Conservation (phyloP, 78 protist species). For the Speleostelium caveatum region DNA sequence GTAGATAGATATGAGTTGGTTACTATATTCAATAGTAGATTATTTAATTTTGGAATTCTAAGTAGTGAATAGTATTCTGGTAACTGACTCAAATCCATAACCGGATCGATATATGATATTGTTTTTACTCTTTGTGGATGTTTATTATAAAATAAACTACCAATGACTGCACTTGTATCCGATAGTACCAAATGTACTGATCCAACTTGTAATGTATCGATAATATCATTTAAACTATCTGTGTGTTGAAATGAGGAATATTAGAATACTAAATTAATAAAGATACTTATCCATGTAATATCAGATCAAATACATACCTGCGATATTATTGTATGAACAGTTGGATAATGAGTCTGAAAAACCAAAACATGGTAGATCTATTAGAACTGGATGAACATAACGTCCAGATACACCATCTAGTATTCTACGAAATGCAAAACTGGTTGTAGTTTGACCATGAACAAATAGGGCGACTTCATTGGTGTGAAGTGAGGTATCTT, state of each 20-base stretch:
- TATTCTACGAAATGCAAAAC: constrained; percentile 12
- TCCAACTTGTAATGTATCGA: constrained; percentile 20
- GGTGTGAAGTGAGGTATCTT: background rate
- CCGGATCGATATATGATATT: constrained; percentile 22
- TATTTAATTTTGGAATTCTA: constrained; percentile 16
- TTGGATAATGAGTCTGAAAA: constrained; percentile 21
- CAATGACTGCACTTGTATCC: constrained; percentile 43
- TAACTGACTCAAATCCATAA: constrained; percentile 8
- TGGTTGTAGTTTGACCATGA: constrained; percentile 50
- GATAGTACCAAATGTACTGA: constrained; percentile 34
- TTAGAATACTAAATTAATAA: no score
- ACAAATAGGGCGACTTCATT: constrained; percentile 19
- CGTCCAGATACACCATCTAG: background rate
- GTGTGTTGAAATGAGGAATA: no score
- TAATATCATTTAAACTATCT: constrained; percentile 44
- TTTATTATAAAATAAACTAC: background rate
- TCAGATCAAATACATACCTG: background rate
- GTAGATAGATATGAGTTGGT: constrained; percentile 36
- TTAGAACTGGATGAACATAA: constrained; percentile 30
- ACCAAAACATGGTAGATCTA: constrained; percentile 76
- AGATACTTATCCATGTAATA: no score
- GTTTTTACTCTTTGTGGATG: constrained; percentile 38
- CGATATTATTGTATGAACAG: constrained; percentile 11
- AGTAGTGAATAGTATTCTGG: constrained; percentile 27
- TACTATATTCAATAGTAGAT: background rate